Evolutionary conservation across 306 rosid species (phyloP), one percentile per base, ranked within the genome.

Genomic region (Dalbergia oliveri): DNA sequence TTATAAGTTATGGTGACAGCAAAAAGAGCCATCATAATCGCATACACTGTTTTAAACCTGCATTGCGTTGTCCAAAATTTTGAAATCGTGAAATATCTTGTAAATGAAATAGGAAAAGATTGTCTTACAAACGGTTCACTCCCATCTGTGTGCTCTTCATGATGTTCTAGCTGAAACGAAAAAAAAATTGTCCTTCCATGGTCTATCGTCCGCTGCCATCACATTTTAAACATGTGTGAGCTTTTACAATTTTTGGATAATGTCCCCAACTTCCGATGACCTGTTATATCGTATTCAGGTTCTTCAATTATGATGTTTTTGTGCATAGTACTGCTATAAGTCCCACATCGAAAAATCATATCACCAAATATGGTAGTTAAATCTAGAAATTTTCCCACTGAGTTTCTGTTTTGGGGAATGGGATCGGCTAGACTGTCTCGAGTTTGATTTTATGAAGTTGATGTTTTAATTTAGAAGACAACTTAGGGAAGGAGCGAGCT

Each of bases 201-300:
- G 5, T 10, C 41, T 11, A 15, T 34, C 60, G 5, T 58, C 35
- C 6, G 5, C 33, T 11, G 0, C 6, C 13, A 44, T 47, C 72
- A 75, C 63, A 66, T 66, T 66, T 77, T 54, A 54, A 66, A 77
- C 74, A 54, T 53, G 81, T 53, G 81, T 65, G 72, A 16, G 8
- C n/a, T 66, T 53, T 5, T 34, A 64, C 39, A 37, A 37, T 66
- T 54, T 77, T 64, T 76, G 53, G 54, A 63, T 33, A 47, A 47
- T 75, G 80, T 49, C 6, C 62, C 69, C 45, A 63, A 31, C 21
- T 34, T 62, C 21, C 45, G 3, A 33, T 10, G 12, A 34, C 69
- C 69, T 34, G 47, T 4, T 63, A 8, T 60, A 6, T 45, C 65
- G 16, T 8, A 10, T n/a, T 61, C 33, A n/a, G 5, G 50, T 6